Evolutionary conservation across 257 asterid genomes (phyloP).

Genomic region (Cordia subcordata): DNA sequence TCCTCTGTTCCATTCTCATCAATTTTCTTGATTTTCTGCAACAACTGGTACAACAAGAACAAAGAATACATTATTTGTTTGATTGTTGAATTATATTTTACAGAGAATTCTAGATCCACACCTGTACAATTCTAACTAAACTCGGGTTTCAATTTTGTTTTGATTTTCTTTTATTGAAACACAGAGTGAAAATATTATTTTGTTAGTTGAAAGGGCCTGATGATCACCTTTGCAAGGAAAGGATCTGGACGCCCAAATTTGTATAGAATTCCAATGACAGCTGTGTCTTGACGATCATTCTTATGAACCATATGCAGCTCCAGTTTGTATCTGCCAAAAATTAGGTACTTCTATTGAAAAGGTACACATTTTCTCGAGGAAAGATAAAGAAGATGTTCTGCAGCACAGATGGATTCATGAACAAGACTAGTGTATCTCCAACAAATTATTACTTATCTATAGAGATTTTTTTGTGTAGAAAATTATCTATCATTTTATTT

Average conservation of each 20-base stretch:
- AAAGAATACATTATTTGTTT: too few relatives aligned
- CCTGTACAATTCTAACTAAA: not conserved
- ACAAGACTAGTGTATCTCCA: too few relatives aligned
- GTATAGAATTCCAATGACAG: slow-evolving; percentile 58
- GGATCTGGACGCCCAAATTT: slow-evolving; percentile 51
- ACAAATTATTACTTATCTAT: too few relatives aligned
- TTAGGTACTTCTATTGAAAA: too few relatives aligned
- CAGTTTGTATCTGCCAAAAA: slow-evolving; percentile 38
- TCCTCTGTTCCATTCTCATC: slow-evolving; percentile 14
- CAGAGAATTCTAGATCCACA: too few relatives aligned
- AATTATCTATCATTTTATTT: too few relatives aligned
- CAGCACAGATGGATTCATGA: too few relatives aligned
- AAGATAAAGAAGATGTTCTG: not conserved
- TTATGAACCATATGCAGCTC: slow-evolving; percentile 75
- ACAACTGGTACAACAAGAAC: slow-evolving; percentile 46
- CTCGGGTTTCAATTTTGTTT: too few relatives aligned
- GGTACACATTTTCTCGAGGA: not conserved
- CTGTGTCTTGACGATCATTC: slow-evolving; percentile 29
- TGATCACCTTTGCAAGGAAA: slow-evolving; percentile 42
- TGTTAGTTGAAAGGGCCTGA: not conserved
- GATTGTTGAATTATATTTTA: too few relatives aligned
- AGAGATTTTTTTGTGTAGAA: too few relatives aligned
- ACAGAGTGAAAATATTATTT: not conserved
- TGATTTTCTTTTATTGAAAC: not conserved
- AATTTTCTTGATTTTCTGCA: slow-evolving; percentile 11